Conservation (phyloP, 2,329 filamentous ascomycete genomes). For the Zymoseptoria passerinii region DNA sequence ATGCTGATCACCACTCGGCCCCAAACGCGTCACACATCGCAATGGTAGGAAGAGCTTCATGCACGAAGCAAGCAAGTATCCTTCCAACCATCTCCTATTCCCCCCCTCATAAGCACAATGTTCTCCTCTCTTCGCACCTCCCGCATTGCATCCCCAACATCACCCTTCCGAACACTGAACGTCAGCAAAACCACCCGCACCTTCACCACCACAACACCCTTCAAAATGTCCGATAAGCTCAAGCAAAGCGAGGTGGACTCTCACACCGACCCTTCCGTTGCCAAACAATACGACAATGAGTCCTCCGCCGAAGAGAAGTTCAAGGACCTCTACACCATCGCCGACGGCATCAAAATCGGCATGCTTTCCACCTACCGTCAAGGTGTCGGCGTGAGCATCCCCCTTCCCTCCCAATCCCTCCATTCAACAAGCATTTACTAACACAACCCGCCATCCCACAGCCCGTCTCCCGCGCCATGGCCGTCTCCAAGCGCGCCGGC, state of each 20-base stretch:
- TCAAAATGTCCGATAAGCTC: slow-evolving; percentile 40
- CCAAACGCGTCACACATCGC: not conserved
- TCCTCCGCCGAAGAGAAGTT: slow-evolving; percentile 39
- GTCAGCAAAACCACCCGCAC: slow-evolving; percentile 1
- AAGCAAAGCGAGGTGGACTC: slow-evolving; percentile 35
- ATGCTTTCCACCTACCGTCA: slow-evolving; percentile 37
- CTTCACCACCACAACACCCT: slow-evolving; percentile 10
- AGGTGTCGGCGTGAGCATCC: slow-evolving; percentile 29
- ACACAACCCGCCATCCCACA: not conserved
- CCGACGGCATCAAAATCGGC: slow-evolving; percentile 39
- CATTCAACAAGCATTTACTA: slow-evolving; percentile 1
- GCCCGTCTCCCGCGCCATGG: slow-evolving; percentile 42
- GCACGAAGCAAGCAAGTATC: not conserved
- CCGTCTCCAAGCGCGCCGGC: slow-evolving; percentile 47
- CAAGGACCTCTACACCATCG: slow-evolving; percentile 41
- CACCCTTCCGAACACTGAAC: not conserved
- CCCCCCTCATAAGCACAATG: not conserved
- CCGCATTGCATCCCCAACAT: not conserved
- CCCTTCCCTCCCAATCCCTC: not conserved
- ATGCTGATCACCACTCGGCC: not conserved
- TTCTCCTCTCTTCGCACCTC: not conserved
- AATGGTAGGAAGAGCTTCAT: not conserved
- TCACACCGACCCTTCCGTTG: slow-evolving; percentile 39
- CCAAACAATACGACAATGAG: slow-evolving; percentile 42
- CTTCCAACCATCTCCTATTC: not conserved